phyloP scores from a whole-genome alignment of 1,284 basidiomycete species.

The Moesziomyces sp. region DNA sequence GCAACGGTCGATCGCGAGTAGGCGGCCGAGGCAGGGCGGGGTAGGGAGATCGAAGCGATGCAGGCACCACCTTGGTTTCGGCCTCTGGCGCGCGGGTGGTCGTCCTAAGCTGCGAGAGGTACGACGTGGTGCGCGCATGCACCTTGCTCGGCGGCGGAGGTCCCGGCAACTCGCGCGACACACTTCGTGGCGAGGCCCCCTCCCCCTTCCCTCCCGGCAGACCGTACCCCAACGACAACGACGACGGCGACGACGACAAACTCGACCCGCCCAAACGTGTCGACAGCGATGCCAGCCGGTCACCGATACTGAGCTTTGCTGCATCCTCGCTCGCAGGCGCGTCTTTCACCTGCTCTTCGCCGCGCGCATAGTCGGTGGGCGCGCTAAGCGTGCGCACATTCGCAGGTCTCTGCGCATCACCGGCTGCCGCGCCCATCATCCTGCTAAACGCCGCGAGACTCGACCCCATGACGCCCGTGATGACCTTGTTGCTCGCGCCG shows the following conservation, averaged over 20 bases:
- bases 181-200: conserved; percentile 7
- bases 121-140: conserved; percentile 8
- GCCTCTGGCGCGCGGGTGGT: not conserved
- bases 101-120: conserved; percentile 5
- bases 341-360: conserved; percentile 15
- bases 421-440: conserved; percentile 29
- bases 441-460: conserved; percentile 71
- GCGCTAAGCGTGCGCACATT: not conserved
- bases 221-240: conserved; percentile 11
- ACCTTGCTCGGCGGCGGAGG: conserved; percentile 29
- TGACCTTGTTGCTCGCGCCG: conserved; percentile 16
- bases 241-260: conserved; percentile 12
- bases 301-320: conserved; percentile 10
- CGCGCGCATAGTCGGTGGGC: conserved; percentile 8
- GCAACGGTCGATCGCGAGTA: conserved; percentile 49
- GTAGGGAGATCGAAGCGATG: conserved; percentile 59
- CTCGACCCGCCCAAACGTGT: conserved; percentile 66
- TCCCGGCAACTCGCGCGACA: conserved; percentile 25
- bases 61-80: conserved; percentile 20
- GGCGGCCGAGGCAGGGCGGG: conserved; percentile 49
- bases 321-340: not conserved
- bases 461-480: conserved; percentile 80
- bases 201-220: not conserved
- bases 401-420: not conserved
- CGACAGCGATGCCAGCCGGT: conserved; percentile 75